Evolutionary conservation across 2,329 filamentous ascomycete genomes (phyloP), one percentile per base, ranked within the genome.

Genomic region (Trichoderma sp.): DNA sequence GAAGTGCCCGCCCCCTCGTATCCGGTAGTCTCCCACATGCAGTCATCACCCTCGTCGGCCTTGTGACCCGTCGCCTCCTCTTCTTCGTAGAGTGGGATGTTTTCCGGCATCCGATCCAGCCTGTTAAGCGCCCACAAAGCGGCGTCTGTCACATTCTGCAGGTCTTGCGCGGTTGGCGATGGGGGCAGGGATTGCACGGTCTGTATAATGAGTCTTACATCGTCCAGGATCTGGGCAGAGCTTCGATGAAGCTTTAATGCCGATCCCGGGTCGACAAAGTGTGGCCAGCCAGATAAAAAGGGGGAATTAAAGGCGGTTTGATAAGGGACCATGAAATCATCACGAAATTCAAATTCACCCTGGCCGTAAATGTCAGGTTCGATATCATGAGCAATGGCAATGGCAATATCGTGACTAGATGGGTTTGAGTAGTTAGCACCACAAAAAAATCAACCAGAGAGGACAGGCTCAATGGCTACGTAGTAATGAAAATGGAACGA

Each of bases 211-310:
- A 83, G 83, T 5, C 86, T 82, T 77, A 87, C 83, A 63, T 86
- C 83, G 69, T 88, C 86, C 3, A 88, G 82, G 66, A 88, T 85
- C 15, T 82, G 80, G 5, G 86, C 85, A 1, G 84, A 85, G 65
- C 80, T 79, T 1, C 80, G 78, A 65, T 86, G 84, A n/a, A 88
- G 78, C n/a, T 80, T 78, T 2, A 86, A 77, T 0, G 81, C 79
- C 12, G 81, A 80, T 30, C 80, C 80, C 24, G 81, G 85, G 36
- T 80, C 81, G 6, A 79, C 75, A 75, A 87, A 88, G 0, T 81
- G 78, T 2, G 81, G 81, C 73, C 83, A 81, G 5, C 81, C 77
- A 1, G 81, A 80, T 3, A 86, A 78, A 3, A 88, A 78, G 1
- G 86, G 87, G 0, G 85, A 84, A 75, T 85, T 87, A 73, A 86